A percentile compares a stretch with the other conserved stretches of the same genome.
These are phyloP conservation scores for Phaeomoniella chlamydospora DNA, from an alignment of 2,329 filamentous ascomycete species.

Conservation along the genomic window DNA sequence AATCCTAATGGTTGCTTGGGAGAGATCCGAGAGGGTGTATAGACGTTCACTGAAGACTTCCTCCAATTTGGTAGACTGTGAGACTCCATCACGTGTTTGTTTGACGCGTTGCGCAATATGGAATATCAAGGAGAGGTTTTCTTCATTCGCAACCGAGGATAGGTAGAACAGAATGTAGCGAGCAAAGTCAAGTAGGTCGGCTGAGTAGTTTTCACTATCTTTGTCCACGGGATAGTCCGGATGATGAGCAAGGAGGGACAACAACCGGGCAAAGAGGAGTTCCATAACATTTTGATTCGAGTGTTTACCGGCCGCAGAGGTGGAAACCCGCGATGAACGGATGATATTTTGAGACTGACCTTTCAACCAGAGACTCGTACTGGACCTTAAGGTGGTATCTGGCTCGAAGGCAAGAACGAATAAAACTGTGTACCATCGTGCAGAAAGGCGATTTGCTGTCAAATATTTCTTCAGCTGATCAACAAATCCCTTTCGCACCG, in stretches of 20 bases:
- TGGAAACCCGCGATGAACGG: constrained; percentile 6
- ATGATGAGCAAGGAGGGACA: constrained; percentile 85
- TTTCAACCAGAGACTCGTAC: constrained; percentile 76
- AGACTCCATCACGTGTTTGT: constrained; percentile 69
- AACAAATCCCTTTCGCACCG: constrained; percentile 67
- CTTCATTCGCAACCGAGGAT: constrained; percentile 64
- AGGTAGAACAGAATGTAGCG: constrained; percentile 87
- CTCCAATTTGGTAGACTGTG: constrained; percentile 42
- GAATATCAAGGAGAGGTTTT: constrained; percentile 78
- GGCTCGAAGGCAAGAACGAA: constrained; percentile 92
- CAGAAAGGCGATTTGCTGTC: constrained; percentile 52
- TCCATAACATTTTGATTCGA: constrained; percentile 56
- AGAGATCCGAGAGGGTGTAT: constrained; percentile 77
- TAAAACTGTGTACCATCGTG: constrained; percentile 75
- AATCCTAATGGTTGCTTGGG: constrained; percentile 65
- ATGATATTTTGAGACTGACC: constrained; percentile 27
- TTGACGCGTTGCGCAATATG: constrained; percentile 89
- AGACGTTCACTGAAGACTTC: constrained; percentile 35
- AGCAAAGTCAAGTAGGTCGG: constrained; percentile 66
- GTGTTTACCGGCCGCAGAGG: constrained; percentile 17
- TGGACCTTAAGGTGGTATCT: constrained; percentile 52
- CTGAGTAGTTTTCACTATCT: constrained; percentile 37
- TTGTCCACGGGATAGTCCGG: constrained; percentile 55
- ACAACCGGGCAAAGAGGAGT: constrained; percentile 61
- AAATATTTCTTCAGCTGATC: constrained; percentile 85